Percentiles rank a stretch among this genome's conserved stretches.
These are phyloP conservation scores for Verticillium albo-atrum DNA, from an alignment of 2,329 filamentous ascomycete genomes.

Conservation along the genomic window DNA sequence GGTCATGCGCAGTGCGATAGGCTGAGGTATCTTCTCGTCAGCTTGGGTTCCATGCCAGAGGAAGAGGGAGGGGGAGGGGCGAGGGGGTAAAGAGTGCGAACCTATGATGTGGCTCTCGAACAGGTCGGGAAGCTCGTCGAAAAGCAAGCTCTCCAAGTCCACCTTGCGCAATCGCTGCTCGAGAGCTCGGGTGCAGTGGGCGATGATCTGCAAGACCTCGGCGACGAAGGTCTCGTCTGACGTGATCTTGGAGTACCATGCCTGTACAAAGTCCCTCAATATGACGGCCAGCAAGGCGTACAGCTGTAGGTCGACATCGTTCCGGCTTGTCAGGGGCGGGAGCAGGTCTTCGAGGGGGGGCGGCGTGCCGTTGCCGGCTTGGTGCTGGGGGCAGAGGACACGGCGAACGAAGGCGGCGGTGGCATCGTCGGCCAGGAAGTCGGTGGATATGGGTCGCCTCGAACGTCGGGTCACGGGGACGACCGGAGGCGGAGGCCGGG, in stretches of 20 bases:
- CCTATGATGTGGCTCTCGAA: slow-evolving; percentile 76
- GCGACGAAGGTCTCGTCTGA: slow-evolving; percentile 83
- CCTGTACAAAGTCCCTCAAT: slow-evolving; percentile 82
- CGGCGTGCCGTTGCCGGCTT: slow-evolving; percentile 42
- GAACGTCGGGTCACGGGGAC: slow-evolving; percentile 23
- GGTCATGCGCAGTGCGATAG: slow-evolving; percentile 64
- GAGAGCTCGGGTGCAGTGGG: slow-evolving; percentile 82
- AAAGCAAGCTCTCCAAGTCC: slow-evolving; percentile 74
- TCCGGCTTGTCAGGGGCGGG: slow-evolving; percentile 88
- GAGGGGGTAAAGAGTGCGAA: too few species aligned
- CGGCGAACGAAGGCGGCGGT: slow-evolving; percentile 78
- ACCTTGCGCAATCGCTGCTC: slow-evolving; percentile 81
- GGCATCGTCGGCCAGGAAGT: slow-evolving; percentile 69
- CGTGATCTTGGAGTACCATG: slow-evolving; percentile 92
- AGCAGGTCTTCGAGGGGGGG: slow-evolving; percentile 74
- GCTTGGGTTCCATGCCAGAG: neutral
- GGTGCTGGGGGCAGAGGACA: slow-evolving; percentile 72
- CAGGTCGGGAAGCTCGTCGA: slow-evolving; percentile 84
- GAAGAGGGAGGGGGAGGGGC: too few species aligned
- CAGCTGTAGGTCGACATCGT: slow-evolving; percentile 87
- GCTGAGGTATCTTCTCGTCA: slow-evolving; percentile 42
- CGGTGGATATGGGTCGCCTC: slow-evolving; percentile 30
- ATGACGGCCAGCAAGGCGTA: slow-evolving; percentile 91
- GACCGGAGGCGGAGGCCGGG: slow-evolving; percentile 13
- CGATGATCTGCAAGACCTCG: slow-evolving; percentile 85